A percentile compares a stretch with the other conserved stretches of the same genome.
Evolutionary conservation across 306 rosid genomes (phyloP).

Genomic region (Coriaria nepalensis): DNA sequence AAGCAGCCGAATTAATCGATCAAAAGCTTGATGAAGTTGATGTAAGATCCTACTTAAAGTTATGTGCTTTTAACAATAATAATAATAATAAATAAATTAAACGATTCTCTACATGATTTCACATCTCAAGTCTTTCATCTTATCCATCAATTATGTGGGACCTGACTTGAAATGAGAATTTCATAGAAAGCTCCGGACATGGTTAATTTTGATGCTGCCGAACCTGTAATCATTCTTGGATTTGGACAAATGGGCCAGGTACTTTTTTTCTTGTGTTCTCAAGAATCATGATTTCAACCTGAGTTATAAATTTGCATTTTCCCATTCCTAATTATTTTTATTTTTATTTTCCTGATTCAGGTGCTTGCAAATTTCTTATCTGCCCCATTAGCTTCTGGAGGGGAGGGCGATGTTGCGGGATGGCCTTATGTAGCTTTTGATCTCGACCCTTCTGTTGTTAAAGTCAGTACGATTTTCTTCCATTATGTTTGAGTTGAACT

Average conservation of each 20-base stretch:
- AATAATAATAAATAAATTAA: too few relatives aligned
- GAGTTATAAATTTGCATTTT: slow-evolving; percentile 10
- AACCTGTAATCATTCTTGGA: slow-evolving; percentile 89
- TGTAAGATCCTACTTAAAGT: slow-evolving; percentile 28
- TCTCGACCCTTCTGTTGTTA: slow-evolving; percentile 68
- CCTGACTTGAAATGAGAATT: slow-evolving; percentile 18
- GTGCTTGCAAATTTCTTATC: slow-evolving; percentile 90
- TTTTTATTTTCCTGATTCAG: slow-evolving; percentile 24
- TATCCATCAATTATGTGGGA: neutral
- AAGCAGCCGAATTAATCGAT: slow-evolving; percentile 60
- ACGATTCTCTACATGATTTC: slow-evolving; percentile 1
- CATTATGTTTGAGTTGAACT: too few relatives aligned
- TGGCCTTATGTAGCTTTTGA: slow-evolving; percentile 81
- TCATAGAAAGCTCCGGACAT: slow-evolving; percentile 46
- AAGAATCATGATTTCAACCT: slow-evolving; percentile 12
- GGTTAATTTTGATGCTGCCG: slow-evolving; percentile 50
- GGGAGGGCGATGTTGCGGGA: slow-evolving; percentile 44
- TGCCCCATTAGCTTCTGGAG: slow-evolving; percentile 66
- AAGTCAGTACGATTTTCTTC: slow-evolving; percentile 36
- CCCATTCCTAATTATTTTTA: neutral
- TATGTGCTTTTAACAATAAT: neutral
- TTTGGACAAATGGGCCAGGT: slow-evolving; percentile 99
- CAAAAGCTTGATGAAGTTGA: slow-evolving; percentile 32
- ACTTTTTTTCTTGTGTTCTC: slow-evolving; percentile 15
- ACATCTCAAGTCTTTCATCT: slow-evolving; percentile 3